Percentiles rank a stretch among this genome's conserved stretches.
Evolutionary conservation across 148 eudicot species (phyloP).

Genomic region (Rhododendron vialii): DNA sequence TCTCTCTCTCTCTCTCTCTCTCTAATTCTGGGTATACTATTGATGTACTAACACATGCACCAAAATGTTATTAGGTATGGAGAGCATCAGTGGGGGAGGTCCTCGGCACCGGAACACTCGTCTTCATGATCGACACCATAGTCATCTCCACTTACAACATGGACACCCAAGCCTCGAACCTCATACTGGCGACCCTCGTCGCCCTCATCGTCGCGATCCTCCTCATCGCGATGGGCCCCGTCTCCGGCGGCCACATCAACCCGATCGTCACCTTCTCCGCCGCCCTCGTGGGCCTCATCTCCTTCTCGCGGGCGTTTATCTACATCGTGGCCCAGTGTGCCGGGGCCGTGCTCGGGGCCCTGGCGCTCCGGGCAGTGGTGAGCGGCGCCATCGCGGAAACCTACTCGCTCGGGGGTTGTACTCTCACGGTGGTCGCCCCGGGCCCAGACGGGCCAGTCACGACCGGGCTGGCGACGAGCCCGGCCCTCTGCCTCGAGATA

Average conservation of each 20-base stretch:
- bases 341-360: conserved; percentile 38
- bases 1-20: no score
- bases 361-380: conserved; percentile 34
- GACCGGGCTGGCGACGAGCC: conserved; percentile 26
- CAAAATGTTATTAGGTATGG: conserved; percentile 27
- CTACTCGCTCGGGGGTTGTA: conserved; percentile 47
- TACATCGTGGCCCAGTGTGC: conserved; percentile 34
- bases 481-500: conserved; percentile 38
- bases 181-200: conserved; percentile 25
- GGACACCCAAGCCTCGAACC: conserved; percentile 22
- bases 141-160: conserved; percentile 29
- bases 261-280: conserved; percentile 41
- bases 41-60: not conserved
- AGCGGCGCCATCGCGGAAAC: conserved; percentile 12
- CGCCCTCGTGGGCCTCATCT: conserved; percentile 34
- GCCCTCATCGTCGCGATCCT: conserved; percentile 25
- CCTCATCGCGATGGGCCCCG: conserved; percentile 26
- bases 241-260: conserved; percentile 49
- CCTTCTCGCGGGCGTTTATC: conserved; percentile 27
- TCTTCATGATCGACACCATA: conserved; percentile 38
- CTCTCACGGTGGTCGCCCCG: conserved; percentile 28
- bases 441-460: conserved; percentile 33
- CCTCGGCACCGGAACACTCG: conserved; percentile 37
- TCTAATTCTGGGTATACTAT: not conserved
- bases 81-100: conserved; percentile 38